phyloP scores from a whole-genome alignment of 1,139 yeast species.

The Chernovozyma aurita region DNA sequence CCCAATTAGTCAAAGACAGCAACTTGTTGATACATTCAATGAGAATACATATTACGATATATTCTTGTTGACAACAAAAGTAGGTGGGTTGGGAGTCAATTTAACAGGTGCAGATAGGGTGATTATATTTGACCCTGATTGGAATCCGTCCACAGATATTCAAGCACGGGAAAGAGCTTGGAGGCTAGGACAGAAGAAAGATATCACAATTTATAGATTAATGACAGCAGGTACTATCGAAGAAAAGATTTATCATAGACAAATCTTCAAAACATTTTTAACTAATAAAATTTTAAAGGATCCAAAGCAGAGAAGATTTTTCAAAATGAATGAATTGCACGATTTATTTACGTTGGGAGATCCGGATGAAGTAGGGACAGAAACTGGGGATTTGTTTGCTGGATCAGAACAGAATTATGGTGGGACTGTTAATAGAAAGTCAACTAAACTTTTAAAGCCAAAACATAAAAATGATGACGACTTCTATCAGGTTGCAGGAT shows the following conservation, averaged over 20 bases:
- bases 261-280: constrained; percentile 89
- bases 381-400: constrained; percentile 61
- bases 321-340: constrained; percentile 86
- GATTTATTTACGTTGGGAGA: constrained; percentile 86
- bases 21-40: constrained; percentile 77
- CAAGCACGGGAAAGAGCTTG: constrained; percentile 97
- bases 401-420: constrained; percentile 42
- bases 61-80: constrained; percentile 85
- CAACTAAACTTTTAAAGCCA: constrained; percentile 19
- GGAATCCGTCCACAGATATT: constrained; percentile 97
- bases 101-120: constrained; percentile 94
- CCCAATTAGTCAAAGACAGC: constrained; percentile 70
- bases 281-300: constrained; percentile 93
- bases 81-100: constrained; percentile 94
- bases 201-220: constrained; percentile 85
- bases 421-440: constrained; percentile 25
- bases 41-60: constrained; percentile 52
- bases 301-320: constrained; percentile 90
- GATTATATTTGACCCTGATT: constrained; percentile 92
- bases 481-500: constrained; percentile 47
- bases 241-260: constrained; percentile 94
- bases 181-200: constrained; percentile 92
- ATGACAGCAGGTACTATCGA: constrained; percentile 96
- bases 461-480: constrained; percentile 48
- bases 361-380: constrained; percentile 60